Conservation (phyloP, 2,329 filamentous ascomycete species). For the Monilinia aucupariae region DNA sequence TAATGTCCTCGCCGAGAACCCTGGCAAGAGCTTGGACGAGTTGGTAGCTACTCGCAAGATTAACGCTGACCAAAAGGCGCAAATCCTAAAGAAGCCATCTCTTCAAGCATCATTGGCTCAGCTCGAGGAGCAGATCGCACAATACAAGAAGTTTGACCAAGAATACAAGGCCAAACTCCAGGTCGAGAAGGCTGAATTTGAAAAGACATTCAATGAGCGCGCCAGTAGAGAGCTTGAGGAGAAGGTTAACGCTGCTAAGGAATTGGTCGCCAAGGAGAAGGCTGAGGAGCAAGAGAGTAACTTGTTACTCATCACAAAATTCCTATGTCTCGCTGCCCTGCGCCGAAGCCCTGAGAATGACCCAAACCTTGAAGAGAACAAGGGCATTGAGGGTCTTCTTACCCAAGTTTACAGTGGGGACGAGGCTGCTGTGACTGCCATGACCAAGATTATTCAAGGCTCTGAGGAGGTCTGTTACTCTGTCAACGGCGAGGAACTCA, state of each 20-base stretch:
- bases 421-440: slow-evolving; percentile 65
- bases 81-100: slow-evolving; percentile 69
- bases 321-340: slow-evolving; percentile 72
- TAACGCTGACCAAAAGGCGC: slow-evolving; percentile 74
- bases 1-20: slow-evolving; percentile 61
- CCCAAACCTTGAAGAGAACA: slow-evolving; percentile 63
- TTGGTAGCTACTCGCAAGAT: slow-evolving; percentile 67
- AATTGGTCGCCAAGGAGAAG: slow-evolving; percentile 39
- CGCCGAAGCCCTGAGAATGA: slow-evolving; percentile 62
- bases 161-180: slow-evolving; percentile 60
- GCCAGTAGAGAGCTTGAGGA: slow-evolving; percentile 44
- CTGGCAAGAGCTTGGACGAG: slow-evolving; percentile 66
- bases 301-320: slow-evolving; percentile 69
- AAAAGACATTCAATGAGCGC: slow-evolving; percentile 50
- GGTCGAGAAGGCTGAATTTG: slow-evolving; percentile 54
- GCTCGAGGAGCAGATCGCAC: slow-evolving; percentile 66
- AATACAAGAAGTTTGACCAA: slow-evolving; percentile 70
- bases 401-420: slow-evolving; percentile 76
- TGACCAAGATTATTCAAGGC: slow-evolving; percentile 72
- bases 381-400: slow-evolving; percentile 74
- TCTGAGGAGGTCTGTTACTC: slow-evolving; percentile 60
- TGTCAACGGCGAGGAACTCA: slow-evolving; percentile 58
- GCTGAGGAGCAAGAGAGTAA: slow-evolving; percentile 56
- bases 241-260: slow-evolving; percentile 45
- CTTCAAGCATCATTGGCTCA: slow-evolving; percentile 64